Evolutionary conservation across 805 yeast genomes (phyloP).

Genomic region (Saturnispora sanitii): DNA sequence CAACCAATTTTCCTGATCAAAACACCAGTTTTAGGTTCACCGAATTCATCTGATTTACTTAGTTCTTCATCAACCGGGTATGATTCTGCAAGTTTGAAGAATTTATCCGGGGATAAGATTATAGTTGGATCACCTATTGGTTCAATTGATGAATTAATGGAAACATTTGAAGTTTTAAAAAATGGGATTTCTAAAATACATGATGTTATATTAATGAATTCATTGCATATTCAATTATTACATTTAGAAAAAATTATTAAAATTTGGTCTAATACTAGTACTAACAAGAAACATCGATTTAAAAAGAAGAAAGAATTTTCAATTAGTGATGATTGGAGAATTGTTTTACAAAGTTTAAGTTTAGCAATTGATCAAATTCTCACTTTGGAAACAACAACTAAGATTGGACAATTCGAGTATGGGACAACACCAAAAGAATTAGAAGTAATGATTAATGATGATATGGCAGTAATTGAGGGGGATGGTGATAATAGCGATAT

Average conservation of each 20-base stretch:
- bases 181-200: not conserved
- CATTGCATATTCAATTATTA: constrained; percentile 1
- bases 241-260: not conserved
- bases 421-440: not conserved
- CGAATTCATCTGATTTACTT: not conserved
- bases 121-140: constrained; percentile 2
- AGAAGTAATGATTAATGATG: not conserved
- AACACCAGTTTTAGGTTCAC: not conserved
- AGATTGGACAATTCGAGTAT: not conserved
- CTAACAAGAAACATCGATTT: no score
- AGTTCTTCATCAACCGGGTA: not conserved
- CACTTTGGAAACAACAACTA: not conserved
- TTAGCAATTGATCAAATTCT: constrained; percentile 1
- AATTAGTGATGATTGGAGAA: constrained; percentile 4
- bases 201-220: not conserved
- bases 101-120: no score
- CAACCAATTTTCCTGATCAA: not conserved
- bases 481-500: no score
- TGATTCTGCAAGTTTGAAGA: not conserved
- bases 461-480: no score
- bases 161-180: not conserved
- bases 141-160: constrained; percentile 1
- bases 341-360: constrained; percentile 3
- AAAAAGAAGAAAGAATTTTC: not conserved
- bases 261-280: no score